These are phyloP conservation scores for Fusarium sp. DNA, from an alignment of 2,329 filamentous ascomycete genomes.

Conservation along the genomic window DNA sequence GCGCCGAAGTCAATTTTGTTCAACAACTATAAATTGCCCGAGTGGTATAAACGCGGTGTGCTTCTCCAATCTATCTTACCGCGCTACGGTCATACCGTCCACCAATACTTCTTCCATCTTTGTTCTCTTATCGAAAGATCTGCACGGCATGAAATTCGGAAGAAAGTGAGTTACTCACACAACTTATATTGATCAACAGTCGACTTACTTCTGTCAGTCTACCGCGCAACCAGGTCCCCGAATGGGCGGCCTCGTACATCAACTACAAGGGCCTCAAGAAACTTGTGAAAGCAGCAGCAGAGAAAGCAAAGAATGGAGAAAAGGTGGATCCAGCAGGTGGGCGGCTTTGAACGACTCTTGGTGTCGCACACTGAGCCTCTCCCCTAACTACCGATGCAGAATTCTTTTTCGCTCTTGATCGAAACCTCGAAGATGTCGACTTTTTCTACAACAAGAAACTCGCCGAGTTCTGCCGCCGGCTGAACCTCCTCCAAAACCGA, in stretches of 20 bases:
- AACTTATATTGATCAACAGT: not conserved
- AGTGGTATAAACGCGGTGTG: constrained; percentile 23
- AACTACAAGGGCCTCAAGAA: constrained; percentile 95
- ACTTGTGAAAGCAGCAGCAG: constrained; percentile 84
- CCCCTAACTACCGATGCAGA: constrained; percentile 66
- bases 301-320: constrained; percentile 73
- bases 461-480: constrained; percentile 81
- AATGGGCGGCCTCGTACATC: constrained; percentile 87
- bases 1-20: constrained; percentile 15
- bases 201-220: constrained; percentile 61
- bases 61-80: constrained; percentile 8
- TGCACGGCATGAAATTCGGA: constrained; percentile 68
- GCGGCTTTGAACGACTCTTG: constrained; percentile 53
- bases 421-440: constrained; percentile 97
- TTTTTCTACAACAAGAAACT: constrained; percentile 97
- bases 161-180: constrained; percentile 62
- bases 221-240: constrained; percentile 84
- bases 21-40: constrained; percentile 3
- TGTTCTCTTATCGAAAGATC: constrained; percentile 1
- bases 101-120: constrained; percentile 13
- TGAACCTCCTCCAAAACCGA: constrained; percentile 87
- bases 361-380: constrained; percentile 45
- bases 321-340: constrained; percentile 91
- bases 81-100: constrained; percentile 7
- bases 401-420: constrained; percentile 96